Conservation (phyloP, 176 grass and related monocot genomes). For the Lolium multiflorum region DNA sequence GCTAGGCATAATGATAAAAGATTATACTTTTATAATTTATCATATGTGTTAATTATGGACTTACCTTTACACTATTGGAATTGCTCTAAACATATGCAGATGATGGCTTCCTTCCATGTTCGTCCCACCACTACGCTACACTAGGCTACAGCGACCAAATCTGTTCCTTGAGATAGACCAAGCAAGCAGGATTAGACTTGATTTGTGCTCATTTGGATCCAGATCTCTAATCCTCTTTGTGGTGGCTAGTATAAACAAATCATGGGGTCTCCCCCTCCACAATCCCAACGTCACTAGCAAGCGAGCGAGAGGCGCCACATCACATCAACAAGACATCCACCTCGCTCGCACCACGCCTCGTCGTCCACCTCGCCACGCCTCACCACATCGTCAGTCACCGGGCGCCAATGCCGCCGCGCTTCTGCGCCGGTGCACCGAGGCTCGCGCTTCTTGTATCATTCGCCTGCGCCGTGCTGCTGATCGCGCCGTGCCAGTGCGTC, state of each 20-base stretch:
- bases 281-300: conserved; percentile 76
- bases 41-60: no score
- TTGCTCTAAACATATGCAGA: conserved; percentile 50
- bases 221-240: conserved; percentile 76
- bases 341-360: neutral
- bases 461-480: conserved; percentile 39
- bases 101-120: conserved; percentile 78
- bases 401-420: conserved; percentile 58
- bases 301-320: conserved; percentile 35
- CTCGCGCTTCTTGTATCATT: conserved; percentile 43
- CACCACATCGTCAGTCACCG: neutral
- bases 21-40: no score
- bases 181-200: conserved; percentile 2
- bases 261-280: conserved; percentile 88
- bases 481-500: conserved; percentile 57
- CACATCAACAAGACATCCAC: conserved; percentile 36
- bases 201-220: conserved; percentile 70
- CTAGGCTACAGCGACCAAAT: conserved; percentile 39
- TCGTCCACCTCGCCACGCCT: conserved; percentile 21
- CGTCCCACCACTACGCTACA: conserved; percentile 43
- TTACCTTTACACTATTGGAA: no score
- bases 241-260: conserved; percentile 85
- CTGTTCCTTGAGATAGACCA: conserved; percentile 31
- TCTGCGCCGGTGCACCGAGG: conserved; percentile 15
- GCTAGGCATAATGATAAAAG: no score